Evolutionary conservation across 179 eudicot genomes (phyloP).

Genomic region (Drosera spatulata): DNA sequence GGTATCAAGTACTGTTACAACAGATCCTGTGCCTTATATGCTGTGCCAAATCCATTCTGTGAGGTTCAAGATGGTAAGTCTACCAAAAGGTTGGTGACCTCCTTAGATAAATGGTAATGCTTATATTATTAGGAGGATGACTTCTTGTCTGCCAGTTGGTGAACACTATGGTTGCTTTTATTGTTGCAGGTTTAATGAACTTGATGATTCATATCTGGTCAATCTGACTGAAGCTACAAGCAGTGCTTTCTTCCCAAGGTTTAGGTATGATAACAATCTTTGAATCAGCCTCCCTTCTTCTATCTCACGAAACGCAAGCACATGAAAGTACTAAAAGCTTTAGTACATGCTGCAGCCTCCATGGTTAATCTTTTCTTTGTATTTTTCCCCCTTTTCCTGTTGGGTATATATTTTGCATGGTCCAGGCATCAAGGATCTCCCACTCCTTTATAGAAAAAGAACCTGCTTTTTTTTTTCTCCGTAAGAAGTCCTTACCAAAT

Average conservation of each 20-base stretch:
- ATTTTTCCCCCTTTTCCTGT: too few species aligned
- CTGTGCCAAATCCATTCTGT: conserved; percentile 25
- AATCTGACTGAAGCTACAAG: conserved; percentile 50
- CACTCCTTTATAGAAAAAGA: too few species aligned
- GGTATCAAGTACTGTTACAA: conserved; percentile 84
- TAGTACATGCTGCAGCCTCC: too few species aligned
- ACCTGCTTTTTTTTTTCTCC: too few species aligned
- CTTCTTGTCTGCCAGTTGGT: background rate
- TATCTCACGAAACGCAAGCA: background rate
- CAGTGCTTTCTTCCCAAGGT: conserved; percentile 77
- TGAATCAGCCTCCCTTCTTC: background rate
- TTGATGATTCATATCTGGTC: conserved; percentile 25
- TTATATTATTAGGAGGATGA: background rate
- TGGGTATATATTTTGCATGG: too few species aligned
- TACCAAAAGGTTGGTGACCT: conserved; percentile 23
- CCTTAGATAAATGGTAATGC: conserved; percentile 4
- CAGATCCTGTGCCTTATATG: conserved; percentile 77
- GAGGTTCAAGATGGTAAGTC: conserved; percentile 19
- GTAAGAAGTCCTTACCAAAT: too few species aligned
- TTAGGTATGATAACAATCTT: conserved; percentile 47
- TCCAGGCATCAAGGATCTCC: too few species aligned
- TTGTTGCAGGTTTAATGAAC: conserved; percentile 24
- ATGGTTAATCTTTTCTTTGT: too few species aligned
- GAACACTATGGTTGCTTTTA: background rate
- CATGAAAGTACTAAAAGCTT: background rate